Evolutionary conservation across 441 rosid species (phyloP).

Genomic region (Pelargonium citronellum): DNA sequence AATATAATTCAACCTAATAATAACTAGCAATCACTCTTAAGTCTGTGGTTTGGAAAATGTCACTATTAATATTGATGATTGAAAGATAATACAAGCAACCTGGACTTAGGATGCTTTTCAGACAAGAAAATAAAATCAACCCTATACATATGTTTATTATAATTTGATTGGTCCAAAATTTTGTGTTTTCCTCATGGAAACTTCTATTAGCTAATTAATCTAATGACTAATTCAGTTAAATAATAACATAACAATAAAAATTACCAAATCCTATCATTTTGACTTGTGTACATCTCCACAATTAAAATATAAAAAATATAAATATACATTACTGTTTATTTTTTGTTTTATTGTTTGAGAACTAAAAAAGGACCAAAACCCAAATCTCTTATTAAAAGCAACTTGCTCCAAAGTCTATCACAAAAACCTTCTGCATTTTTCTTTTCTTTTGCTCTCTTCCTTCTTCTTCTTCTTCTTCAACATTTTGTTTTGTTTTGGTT

Average conservation of each 20-base stretch:
- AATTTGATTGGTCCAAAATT: not conserved
- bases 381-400: slow-evolving; percentile 23
- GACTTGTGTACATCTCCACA: slow-evolving; percentile 29
- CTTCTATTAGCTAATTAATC: slow-evolving; percentile 22
- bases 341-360: no score
- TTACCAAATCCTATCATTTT: slow-evolving; percentile 33
- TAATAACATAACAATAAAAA: no score
- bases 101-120: slow-evolving; percentile 37
- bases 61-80: no score
- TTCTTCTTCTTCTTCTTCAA: no score
- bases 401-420: slow-evolving; percentile 12
- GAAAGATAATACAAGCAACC: not conserved
- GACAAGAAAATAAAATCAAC: not conserved
- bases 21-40: no score
- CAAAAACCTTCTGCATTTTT: slow-evolving; percentile 7
- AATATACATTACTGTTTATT: not conserved
- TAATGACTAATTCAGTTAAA: not conserved
- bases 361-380: not conserved
- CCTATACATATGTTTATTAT: not conserved
- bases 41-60: no score
- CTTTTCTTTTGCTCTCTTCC: no score
- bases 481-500: no score
- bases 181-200: slow-evolving; percentile 21
- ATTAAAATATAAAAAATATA: slow-evolving; percentile 10
- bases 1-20: no score